A percentile compares a stretch with the other conserved stretches of the same genome.
These are phyloP conservation scores for Sugiyamaella japonica DNA, from an alignment of 1,139 yeast genomes.

Conservation along the genomic window DNA sequence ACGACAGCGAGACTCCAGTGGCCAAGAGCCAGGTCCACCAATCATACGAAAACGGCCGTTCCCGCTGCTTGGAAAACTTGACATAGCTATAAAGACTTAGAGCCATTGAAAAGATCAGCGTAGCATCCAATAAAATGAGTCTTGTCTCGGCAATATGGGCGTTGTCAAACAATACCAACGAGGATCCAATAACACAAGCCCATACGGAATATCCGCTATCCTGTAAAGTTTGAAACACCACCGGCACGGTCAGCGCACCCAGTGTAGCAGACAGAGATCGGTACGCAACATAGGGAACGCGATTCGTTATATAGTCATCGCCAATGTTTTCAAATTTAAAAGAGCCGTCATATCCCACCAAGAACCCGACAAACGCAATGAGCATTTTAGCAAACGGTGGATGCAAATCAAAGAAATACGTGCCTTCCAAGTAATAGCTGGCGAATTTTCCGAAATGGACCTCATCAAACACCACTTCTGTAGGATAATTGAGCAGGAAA, in stretches of 20 bases:
- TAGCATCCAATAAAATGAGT: conserved; percentile 86
- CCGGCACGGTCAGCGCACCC: conserved; percentile 80
- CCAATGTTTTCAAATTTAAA: conserved; percentile 93
- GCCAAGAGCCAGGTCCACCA: conserved; percentile 90
- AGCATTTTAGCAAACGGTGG: conserved; percentile 96
- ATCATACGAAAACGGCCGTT: conserved; percentile 56
- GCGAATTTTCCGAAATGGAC: conserved; percentile 71
- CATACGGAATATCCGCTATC: conserved; percentile 77
- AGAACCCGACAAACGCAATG: conserved; percentile 86
- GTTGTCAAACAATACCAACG: conserved; percentile 80
- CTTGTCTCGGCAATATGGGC: conserved; percentile 93
- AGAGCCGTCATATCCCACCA: conserved; percentile 83
- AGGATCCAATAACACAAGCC: conserved; percentile 79
- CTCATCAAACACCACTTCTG: conserved; percentile 93
- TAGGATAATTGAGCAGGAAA: conserved; percentile 67
- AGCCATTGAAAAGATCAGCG: conserved; percentile 79
- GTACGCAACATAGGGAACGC: conserved; percentile 88
- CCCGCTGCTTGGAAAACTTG: conserved; percentile 72
- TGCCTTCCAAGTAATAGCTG: conserved; percentile 60
- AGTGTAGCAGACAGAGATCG: conserved; percentile 79
- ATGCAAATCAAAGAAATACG: conserved; percentile 89
- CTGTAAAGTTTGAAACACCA: conserved; percentile 78
- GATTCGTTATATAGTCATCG: conserved; percentile 68
- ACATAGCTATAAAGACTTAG: conserved; percentile 75
- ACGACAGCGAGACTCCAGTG: conserved; percentile 84